Evolutionary conservation across 331 rosid genomes (phyloP), one percentile per base, ranked within the genome.

Genomic region (Malus hybrid): DNA sequence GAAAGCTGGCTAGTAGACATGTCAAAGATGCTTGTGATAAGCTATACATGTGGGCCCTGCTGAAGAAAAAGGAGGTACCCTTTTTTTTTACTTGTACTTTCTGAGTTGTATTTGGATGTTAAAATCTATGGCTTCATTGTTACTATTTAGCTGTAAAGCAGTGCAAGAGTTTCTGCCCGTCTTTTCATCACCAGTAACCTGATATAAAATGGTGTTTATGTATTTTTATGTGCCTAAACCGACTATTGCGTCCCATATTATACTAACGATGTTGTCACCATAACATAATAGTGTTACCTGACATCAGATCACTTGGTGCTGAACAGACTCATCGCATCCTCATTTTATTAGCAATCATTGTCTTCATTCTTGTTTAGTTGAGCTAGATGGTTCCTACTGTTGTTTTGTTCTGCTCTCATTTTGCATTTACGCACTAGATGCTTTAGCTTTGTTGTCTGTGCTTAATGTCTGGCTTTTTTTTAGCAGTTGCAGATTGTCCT

Each of bases 11-110:
- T 34, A 72, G 90, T 81, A 84, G 88, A 83, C 83, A 72, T 56
- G 97, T 87, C 55, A 83, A 84, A 78, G 97, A 95, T 84, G 93
- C 93, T 69, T 90, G 89, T 85, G 90, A 92, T 32, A 92, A 86
- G 77, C 91, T 95, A 61, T 88, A 80, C 84, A 87, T 79, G 75
- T 95, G 99, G 99, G 81, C 81, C 74, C 80, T 92, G 75, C 82
- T 95, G 77, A 90, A 85, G 92, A 83, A 77, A 60, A 88, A 83
- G 67, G 82, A 85, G 97, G 99, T 95, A 86, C n/a, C 5, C 2
- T 9, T 9, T 9, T 39, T 39, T 36, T 36, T 36, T 36, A 32
- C 28, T 60, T 42, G 0, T 4, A 32, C 44, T 15, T 65, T n/a
- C 10, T 34, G 27, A 19, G 12, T 34, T n/a, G 5, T 66, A 16